A percentile compares a stretch with the other conserved stretches of the same genome.
phyloP scores from a whole-genome alignment of 2,329 filamentous ascomycete species.

The Metarhizium brunneum region DNA sequence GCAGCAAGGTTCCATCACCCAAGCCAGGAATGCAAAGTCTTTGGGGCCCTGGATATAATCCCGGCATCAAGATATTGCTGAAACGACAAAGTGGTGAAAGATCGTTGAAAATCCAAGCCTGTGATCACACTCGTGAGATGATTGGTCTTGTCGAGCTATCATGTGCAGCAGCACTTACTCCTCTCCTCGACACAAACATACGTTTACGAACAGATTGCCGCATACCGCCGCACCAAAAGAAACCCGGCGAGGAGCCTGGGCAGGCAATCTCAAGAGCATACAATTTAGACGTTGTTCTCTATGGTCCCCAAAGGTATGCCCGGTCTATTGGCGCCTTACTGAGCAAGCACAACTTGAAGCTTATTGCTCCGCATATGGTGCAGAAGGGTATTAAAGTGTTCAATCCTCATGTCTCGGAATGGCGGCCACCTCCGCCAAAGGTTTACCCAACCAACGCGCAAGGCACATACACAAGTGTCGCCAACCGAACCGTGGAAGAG shows the following conservation, averaged over 20 bases:
- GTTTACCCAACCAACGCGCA: conserved; percentile 22
- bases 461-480: conserved; percentile 17
- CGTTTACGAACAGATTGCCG: conserved; percentile 64
- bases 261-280: conserved; percentile 51
- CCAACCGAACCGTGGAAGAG: conserved; percentile 67
- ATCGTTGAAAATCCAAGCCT: conserved; percentile 57
- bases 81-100: conserved; percentile 47
- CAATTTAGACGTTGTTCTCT: conserved; percentile 65
- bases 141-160: conserved; percentile 69
- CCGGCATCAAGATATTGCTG: conserved; percentile 64
- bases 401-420: conserved; percentile 62
- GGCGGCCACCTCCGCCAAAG: conserved; percentile 29
- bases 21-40: conserved; percentile 54
- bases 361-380: conserved; percentile 56
- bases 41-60: conserved; percentile 54
- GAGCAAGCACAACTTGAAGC: conserved; percentile 51
- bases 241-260: conserved; percentile 55
- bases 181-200: conserved; percentile 59
- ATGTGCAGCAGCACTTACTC: conserved; percentile 58
- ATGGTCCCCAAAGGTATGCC: conserved; percentile 61
- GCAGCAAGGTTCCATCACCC: conserved; percentile 57
- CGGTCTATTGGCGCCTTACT: conserved; percentile 59
- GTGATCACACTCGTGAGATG: conserved; percentile 59
- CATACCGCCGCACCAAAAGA: conserved; percentile 57
- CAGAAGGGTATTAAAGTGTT: conserved; percentile 60